A percentile compares a stretch with the other conserved stretches of the same genome.
These are phyloP conservation scores for Talaromyces sp. DNA, from an alignment of 2,329 filamentous ascomycete species.

Conservation along the genomic window DNA sequence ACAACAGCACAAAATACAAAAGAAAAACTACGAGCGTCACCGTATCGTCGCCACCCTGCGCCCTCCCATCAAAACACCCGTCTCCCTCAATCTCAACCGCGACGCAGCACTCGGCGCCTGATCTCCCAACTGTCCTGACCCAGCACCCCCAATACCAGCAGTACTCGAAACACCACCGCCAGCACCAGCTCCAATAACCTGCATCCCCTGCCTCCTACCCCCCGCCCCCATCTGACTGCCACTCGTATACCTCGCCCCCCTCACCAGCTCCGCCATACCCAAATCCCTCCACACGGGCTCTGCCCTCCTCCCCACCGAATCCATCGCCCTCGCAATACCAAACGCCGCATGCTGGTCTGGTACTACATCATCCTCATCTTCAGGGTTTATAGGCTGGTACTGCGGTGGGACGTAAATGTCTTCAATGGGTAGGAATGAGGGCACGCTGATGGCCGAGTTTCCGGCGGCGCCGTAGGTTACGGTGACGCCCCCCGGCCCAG, in stretches of 20 bases:
- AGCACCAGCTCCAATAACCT: conserved; percentile 17
- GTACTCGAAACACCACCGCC: conserved; percentile 8
- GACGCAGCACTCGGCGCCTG: conserved; percentile 2
- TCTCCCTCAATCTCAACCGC: conserved; percentile 19
- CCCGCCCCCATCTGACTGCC: not conserved
- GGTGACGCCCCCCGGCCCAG: not conserved
- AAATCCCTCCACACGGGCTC: conserved; percentile 56
- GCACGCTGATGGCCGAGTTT: conserved; percentile 26
- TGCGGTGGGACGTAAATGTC: conserved; percentile 57
- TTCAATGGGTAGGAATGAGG: conserved; percentile 47
- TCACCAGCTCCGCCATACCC: conserved; percentile 48
- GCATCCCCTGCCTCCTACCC: conserved; percentile 6
- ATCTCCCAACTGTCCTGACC: not conserved
- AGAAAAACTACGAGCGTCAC: conserved; percentile 8
- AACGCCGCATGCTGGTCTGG: conserved; percentile 63
- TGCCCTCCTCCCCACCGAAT: conserved; percentile 32
- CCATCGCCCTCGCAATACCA: conserved; percentile 58
- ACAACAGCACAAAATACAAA: not conserved
- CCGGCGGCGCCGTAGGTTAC: conserved; percentile 23
- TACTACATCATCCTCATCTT: conserved; percentile 62
- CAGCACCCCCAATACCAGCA: conserved; percentile 11
- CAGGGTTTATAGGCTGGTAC: conserved; percentile 58
- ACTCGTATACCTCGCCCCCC: conserved; percentile 10
- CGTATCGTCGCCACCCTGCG: conserved; percentile 32
- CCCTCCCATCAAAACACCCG: conserved; percentile 33